phyloP scores from a whole-genome alignment of 164 flowering plant genomes.

The Vitis rotundifolia region DNA sequence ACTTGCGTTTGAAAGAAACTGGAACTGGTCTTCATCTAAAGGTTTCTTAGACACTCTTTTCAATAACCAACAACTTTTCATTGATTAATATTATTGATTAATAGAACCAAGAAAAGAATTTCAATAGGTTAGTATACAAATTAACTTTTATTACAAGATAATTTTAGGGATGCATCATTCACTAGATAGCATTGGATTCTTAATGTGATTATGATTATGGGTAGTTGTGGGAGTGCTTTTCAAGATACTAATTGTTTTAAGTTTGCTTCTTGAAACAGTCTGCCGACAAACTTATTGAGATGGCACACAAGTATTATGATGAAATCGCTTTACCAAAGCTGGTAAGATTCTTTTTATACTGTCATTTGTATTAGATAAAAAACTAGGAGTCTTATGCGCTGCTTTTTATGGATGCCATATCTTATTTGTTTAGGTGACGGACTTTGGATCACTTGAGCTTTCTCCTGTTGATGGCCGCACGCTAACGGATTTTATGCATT shows the following conservation, averaged over 20 bases:
- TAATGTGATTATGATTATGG: neutral
- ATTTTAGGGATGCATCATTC: too few species aligned
- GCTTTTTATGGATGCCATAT: conserved; percentile 7
- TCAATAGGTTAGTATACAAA: too few species aligned
- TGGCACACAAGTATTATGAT: conserved; percentile 75
- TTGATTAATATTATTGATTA: too few species aligned
- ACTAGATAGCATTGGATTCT: too few species aligned
- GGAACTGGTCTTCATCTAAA: conserved; percentile 81
- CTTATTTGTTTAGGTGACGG: conserved; percentile 61
- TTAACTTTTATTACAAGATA: too few species aligned
- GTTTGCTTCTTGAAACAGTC: conserved; percentile 50
- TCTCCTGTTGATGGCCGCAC: conserved; percentile 98
- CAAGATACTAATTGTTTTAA: neutral
- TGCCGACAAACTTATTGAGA: conserved; percentile 58
- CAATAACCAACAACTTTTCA: neutral
- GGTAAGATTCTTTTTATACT: conserved; percentile 42
- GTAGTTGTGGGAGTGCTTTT: neutral
- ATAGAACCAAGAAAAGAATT: too few species aligned
- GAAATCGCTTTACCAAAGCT: conserved; percentile 89
- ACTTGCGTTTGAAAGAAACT: conserved; percentile 66
- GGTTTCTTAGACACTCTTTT: conserved; percentile 34
- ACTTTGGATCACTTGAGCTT: conserved; percentile 92
- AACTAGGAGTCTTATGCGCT: neutral
- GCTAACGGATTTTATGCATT: conserved; percentile 92
- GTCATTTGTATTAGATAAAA: neutral